These are phyloP conservation scores for Luzula sylvatica DNA, from an alignment of 176 grass and related monocot genomes.

Conservation along the genomic window DNA sequence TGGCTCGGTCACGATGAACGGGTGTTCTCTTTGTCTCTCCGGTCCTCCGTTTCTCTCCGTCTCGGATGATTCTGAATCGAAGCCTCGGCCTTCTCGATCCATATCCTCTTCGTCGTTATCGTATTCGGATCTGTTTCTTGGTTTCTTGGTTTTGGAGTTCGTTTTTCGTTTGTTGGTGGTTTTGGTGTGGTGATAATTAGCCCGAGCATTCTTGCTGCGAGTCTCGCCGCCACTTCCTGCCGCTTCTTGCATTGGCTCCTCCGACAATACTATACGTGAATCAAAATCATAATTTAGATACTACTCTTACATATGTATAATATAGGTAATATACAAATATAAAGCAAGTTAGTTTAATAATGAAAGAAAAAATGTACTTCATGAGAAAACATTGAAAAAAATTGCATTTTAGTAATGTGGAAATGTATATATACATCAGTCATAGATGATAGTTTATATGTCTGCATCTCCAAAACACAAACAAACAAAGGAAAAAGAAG, in stretches of 20 bases:
- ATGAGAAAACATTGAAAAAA: background rate
- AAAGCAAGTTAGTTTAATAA: background rate
- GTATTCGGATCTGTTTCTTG: slow-evolving; percentile 32
- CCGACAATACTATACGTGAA: slow-evolving; percentile 35
- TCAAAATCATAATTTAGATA: background rate
- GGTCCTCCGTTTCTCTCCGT: slow-evolving; percentile 19
- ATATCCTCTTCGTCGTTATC: slow-evolving; percentile 31
- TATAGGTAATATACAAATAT: background rate
- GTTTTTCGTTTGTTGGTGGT: background rate
- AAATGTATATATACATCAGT: background rate
- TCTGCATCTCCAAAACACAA: background rate
- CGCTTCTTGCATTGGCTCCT: slow-evolving; percentile 28
- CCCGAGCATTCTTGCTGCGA: background rate
- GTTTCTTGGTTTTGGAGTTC: slow-evolving; percentile 8
- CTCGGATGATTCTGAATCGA: slow-evolving; percentile 48
- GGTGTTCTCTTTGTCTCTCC: slow-evolving; percentile 82
- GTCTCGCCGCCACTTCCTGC: slow-evolving; percentile 23
- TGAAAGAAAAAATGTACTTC: too few relatives aligned
- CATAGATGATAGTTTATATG: background rate
- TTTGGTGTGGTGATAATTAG: background rate
- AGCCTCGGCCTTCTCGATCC: slow-evolving; percentile 27
- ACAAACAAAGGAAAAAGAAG: background rate
- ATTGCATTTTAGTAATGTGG: background rate
- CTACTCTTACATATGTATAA: background rate
- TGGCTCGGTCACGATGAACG: slow-evolving; percentile 95